Evolutionary conservation across 108 stramenopile species (phyloP).

Genomic region (Fragilaria radians): DNA sequence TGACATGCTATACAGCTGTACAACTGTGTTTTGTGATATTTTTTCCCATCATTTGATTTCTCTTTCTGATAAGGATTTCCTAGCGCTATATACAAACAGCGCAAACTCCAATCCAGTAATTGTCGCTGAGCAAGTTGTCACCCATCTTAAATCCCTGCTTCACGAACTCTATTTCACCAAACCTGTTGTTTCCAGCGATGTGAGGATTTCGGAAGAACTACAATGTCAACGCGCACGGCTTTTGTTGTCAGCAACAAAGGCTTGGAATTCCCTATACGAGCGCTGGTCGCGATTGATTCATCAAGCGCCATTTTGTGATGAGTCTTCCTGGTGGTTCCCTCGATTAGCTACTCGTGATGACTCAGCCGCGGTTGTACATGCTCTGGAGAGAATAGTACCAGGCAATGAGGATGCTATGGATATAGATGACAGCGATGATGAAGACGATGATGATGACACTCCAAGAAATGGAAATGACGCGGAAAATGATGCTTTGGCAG

Average conservation of each 20-base stretch:
- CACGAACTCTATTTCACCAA: conserved; percentile 68
- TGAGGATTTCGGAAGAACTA: conserved; percentile 4
- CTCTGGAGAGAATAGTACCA: conserved; percentile 28
- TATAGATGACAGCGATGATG: conserved; percentile 6
- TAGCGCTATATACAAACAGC: conserved; percentile 24
- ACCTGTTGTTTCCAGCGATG: conserved; percentile 50
- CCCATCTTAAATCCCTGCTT: conserved; percentile 25
- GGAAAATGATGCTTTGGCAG: conserved; percentile 65
- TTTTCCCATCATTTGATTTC: conserved; percentile 70
- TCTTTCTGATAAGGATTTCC: conserved; percentile 70
- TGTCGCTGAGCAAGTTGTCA: conserved; percentile 43
- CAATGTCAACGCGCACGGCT: conserved; percentile 34
- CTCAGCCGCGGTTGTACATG: conserved; percentile 31
- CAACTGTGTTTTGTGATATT: conserved; percentile 68
- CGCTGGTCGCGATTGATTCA: conserved; percentile 78
- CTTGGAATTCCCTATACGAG: conserved; percentile 79
- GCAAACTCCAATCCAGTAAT: conserved; percentile 12
- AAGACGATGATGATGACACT: conserved; percentile 4
- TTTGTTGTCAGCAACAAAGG: conserved; percentile 69
- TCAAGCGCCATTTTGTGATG: conserved; percentile 53
- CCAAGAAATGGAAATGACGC: conserved; percentile 20
- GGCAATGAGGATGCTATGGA: conserved; percentile 26
- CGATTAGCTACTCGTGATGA: conserved; percentile 41
- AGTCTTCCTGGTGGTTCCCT: conserved; percentile 75
- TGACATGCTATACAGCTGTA: no score